These are phyloP conservation scores for Hysterangium stoloniferum DNA, from an alignment of 768 basidiomycete genomes.

Conservation along the genomic window DNA sequence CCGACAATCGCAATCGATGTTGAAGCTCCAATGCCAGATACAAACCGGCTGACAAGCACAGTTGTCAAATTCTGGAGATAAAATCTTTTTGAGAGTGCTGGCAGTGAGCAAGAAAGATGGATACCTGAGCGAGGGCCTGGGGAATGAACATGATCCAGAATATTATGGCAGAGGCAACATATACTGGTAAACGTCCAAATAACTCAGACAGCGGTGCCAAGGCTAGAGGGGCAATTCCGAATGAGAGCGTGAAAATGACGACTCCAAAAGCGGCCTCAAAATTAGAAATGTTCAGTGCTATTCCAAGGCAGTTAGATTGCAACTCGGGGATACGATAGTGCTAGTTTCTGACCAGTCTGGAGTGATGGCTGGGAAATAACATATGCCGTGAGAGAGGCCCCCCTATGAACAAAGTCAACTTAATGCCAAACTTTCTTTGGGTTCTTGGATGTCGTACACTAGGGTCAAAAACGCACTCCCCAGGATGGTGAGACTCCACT, in stretches of 20 bases:
- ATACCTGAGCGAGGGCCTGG: conserved; percentile 1
- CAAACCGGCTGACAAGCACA: conserved; percentile 5
- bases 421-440: not conserved
- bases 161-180: conserved; percentile 3
- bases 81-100: not conserved
- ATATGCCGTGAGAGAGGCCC: not conserved
- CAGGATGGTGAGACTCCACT: conserved; percentile 36
- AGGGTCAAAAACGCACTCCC: conserved; percentile 4
- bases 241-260: conserved; percentile 1
- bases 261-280: not conserved
- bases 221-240: conserved; percentile 3
- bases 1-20: conserved; percentile 5
- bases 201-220: conserved; percentile 4
- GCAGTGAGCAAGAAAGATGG: not conserved
- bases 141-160: conserved; percentile 7
- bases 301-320: not conserved
- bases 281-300: conserved; percentile 7
- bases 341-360: not conserved
- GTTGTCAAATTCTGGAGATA: conserved; percentile 1
- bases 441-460: not conserved
- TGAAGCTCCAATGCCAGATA: conserved; percentile 6
- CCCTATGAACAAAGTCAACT: not conserved
- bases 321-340: not conserved
- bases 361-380: conserved; percentile 6
- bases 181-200: conserved; percentile 1